phyloP scores from a whole-genome alignment of 2,329 filamentous ascomycete species.

The Claviceps citrina region DNA sequence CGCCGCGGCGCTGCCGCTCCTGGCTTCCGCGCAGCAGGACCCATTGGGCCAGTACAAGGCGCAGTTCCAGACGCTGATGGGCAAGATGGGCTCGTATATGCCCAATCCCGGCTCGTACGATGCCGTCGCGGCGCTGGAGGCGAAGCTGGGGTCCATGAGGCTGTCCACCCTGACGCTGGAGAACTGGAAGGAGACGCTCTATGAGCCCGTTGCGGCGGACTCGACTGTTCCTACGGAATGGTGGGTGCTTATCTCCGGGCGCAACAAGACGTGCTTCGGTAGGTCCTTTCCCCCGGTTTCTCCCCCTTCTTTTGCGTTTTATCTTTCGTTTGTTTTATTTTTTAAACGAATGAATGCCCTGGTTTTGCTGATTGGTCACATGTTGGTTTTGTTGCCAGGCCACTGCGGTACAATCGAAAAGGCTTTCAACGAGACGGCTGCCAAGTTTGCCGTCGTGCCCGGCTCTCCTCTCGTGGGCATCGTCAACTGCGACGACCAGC shows the following conservation, averaged over 20 bases:
- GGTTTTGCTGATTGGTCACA: not conserved
- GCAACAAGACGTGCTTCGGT: conserved; percentile 66
- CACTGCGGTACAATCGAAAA: conserved; percentile 48
- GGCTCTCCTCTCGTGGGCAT: conserved; percentile 51
- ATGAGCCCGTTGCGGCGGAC: conserved; percentile 41
- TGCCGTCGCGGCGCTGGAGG: conserved; percentile 25
- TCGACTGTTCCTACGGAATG: conserved; percentile 55
- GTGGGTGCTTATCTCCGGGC: conserved; percentile 59
- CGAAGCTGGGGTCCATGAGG: conserved; percentile 26
- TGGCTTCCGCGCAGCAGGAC: conserved; percentile 37
- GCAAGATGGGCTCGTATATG: conserved; percentile 39
- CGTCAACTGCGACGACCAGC: conserved; percentile 60
- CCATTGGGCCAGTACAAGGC: conserved; percentile 43
- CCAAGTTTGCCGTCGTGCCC: conserved; percentile 45
- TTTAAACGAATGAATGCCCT: too few relatives aligned
- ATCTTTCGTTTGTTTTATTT: too few relatives aligned
- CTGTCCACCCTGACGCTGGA: conserved; percentile 44
- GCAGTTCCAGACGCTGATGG: conserved; percentile 48
- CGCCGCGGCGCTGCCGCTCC: conserved; percentile 34
- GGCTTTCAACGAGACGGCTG: conserved; percentile 51
- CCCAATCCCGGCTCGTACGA: conserved; percentile 31
- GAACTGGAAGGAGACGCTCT: conserved; percentile 57
- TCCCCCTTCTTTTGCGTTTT: conserved; percentile 9
- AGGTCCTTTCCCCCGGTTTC: conserved; percentile 12
- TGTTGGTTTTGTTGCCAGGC: conserved; percentile 27